Evolutionary conservation across 1,284 basidiomycete genomes (phyloP).

Genomic region (Gymnopus androsaceus): DNA sequence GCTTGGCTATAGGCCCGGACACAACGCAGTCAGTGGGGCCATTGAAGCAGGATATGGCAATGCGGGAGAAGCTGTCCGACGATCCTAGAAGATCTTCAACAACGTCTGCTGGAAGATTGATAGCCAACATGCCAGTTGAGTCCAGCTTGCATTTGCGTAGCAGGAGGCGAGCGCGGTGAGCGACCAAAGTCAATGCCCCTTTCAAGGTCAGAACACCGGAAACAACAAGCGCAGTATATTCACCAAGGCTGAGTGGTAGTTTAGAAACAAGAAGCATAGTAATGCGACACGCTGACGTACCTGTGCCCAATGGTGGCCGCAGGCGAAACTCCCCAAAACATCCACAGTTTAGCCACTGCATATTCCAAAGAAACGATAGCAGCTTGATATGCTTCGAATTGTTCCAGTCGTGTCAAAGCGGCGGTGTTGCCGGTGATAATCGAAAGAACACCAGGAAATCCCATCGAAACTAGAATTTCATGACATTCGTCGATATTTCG

Average conservation of each 20-base stretch:
- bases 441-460: constrained; percentile 51
- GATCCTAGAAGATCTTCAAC: constrained; percentile 39
- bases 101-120: constrained; percentile 40
- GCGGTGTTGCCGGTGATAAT: constrained; percentile 38
- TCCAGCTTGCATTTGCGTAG: constrained; percentile 43
- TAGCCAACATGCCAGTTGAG: constrained; percentile 61
- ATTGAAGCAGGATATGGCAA: constrained; percentile 65
- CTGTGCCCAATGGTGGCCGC: constrained; percentile 65
- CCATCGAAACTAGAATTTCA: constrained; percentile 44
- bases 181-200: constrained; percentile 60
- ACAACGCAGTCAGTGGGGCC: constrained; percentile 57
- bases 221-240: constrained; percentile 66
- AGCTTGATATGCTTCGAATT: constrained; percentile 51
- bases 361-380: constrained; percentile 64
- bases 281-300: constrained; percentile 39
- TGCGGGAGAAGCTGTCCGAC: constrained; percentile 32
- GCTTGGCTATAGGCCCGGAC: constrained; percentile 48
- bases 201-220: constrained; percentile 57
- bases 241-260: constrained; percentile 53
- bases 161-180: constrained; percentile 57
- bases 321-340: constrained; percentile 63
- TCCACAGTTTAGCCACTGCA: constrained; percentile 61
- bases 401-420: constrained; percentile 25
- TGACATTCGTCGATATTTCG: constrained; percentile 59
- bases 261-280: constrained; percentile 10